Percentiles rank a stretch among this genome's conserved stretches.
phyloP scores from a whole-genome alignment of 805 yeast genomes.

The Wickerhamiella dianesei region DNA sequence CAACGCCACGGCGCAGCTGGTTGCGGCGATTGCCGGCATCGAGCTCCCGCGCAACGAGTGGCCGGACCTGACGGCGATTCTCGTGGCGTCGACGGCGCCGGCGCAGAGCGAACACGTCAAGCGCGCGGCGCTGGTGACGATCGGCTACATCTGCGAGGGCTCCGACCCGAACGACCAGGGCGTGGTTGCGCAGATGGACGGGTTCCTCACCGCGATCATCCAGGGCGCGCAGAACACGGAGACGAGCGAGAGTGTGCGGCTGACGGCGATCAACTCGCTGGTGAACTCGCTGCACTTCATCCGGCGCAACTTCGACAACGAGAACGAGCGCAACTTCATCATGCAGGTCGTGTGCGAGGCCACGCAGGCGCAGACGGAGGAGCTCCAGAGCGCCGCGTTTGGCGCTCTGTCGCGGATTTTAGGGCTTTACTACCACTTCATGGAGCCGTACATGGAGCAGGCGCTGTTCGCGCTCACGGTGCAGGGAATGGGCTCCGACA shows the following conservation, averaged over 20 bases:
- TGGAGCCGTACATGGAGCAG: conserved; percentile 95
- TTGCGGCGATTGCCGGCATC: conserved; percentile 93
- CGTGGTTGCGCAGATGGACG: conserved; percentile 73
- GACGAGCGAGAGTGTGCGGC: conserved; percentile 57
- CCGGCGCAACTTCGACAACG: conserved; percentile 74
- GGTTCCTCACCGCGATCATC: conserved; percentile 85
- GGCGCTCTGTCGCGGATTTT: conserved; percentile 89
- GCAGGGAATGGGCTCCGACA: conserved; percentile 72
- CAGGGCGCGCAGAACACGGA: conserved; percentile 89
- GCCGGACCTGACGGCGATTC: conserved; percentile 71
- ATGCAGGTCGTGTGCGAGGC: conserved; percentile 99
- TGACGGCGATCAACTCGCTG: conserved; percentile 84
- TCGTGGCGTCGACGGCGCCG: conserved; percentile 74
- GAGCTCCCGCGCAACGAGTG: conserved; percentile 82
- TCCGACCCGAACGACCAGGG: conserved; percentile 74
- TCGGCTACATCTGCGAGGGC: conserved; percentile 92
- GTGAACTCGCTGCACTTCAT: conserved; percentile 85
- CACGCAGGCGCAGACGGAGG: conserved; percentile 74
- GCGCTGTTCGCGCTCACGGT: conserved; percentile 86
- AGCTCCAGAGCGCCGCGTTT: conserved; percentile 85
- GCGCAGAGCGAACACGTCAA: conserved; percentile 69
- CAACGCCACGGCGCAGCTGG: conserved; percentile 78
- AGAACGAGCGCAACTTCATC: conserved; percentile 89
- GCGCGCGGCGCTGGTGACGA: conserved; percentile 72
- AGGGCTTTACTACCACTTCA: conserved; percentile 74